Percentiles rank a stretch among this genome's conserved stretches.
These are phyloP conservation scores for Aspergillus sp. DNA, from an alignment of 2,329 filamentous ascomycete species.

Conservation along the genomic window DNA sequence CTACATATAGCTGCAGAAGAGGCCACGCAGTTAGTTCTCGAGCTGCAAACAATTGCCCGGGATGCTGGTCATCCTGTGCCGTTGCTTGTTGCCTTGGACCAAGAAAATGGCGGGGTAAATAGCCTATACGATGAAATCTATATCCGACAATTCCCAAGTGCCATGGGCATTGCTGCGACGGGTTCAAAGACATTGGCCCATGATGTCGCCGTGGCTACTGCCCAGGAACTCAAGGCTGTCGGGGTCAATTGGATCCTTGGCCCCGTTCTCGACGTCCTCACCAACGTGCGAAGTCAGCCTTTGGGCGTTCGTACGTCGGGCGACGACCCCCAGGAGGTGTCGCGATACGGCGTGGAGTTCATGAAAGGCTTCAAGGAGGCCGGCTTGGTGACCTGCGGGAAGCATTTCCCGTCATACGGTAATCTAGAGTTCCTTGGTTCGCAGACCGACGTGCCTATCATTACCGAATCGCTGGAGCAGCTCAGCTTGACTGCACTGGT, in stretches of 20 bases:
- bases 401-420: constrained; percentile 95
- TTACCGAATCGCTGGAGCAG: constrained; percentile 91
- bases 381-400: constrained; percentile 84
- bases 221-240: constrained; percentile 85
- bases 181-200: constrained; percentile 83
- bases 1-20: constrained; percentile 74
- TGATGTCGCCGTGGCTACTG: constrained; percentile 88
- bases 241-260: constrained; percentile 96
- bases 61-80: constrained; percentile 87
- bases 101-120: constrained; percentile 98
- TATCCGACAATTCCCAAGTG: constrained; percentile 93
- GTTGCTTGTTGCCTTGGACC: constrained; percentile 85
- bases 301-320: constrained; percentile 85
- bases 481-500: constrained; percentile 87
- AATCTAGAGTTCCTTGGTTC: constrained; percentile 92
- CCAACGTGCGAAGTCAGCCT: constrained; percentile 87
- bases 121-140: constrained; percentile 94
- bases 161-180: constrained; percentile 94
- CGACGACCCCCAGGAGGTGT: constrained; percentile 93
- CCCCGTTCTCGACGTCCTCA: constrained; percentile 89
- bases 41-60: constrained; percentile 88
- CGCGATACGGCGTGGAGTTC: constrained; percentile 84
- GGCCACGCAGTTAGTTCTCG: constrained; percentile 81
- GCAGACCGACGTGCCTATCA: constrained; percentile 87
- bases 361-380: constrained; percentile 93